Conservation (phyloP, 805 yeast species). For the Barnettozyma californica region DNA sequence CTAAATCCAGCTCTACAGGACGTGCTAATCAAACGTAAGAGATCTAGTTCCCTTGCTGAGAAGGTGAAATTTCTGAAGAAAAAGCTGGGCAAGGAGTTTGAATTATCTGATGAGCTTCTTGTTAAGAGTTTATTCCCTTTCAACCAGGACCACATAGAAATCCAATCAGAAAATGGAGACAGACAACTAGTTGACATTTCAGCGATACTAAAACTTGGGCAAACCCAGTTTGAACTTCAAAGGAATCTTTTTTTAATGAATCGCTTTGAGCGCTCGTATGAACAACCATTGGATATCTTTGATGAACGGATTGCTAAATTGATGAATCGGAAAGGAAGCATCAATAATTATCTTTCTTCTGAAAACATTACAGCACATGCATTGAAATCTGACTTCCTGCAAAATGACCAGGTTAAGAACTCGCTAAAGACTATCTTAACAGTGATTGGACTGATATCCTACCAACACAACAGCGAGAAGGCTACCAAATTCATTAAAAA, state of each 20-base stretch:
- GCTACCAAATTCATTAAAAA: conserved; percentile 19
- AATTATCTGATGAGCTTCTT: conserved; percentile 14
- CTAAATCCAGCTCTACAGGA: neutral
- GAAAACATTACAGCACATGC: neutral
- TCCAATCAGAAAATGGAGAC: neutral
- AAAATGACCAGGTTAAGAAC: neutral
- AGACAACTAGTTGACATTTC: neutral
- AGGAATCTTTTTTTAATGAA: conserved; percentile 9
- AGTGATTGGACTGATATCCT: conserved; percentile 23
- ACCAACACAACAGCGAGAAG: conserved; percentile 14
- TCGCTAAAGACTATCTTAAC: conserved; percentile 14
- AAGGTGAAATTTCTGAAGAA: conserved; percentile 2
- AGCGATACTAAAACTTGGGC: conserved; percentile 10
- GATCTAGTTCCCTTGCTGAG: neutral
- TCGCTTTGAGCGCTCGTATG: conserved; percentile 3
- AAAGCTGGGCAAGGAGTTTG: neutral
- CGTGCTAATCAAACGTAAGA: neutral
- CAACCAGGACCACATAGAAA: conserved; percentile 5
- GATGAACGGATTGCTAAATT: conserved; percentile 1
- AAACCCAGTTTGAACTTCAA: conserved; percentile 9
- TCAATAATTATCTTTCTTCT: neutral
- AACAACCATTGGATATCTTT: neutral
- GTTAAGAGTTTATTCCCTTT: conserved; percentile 8
- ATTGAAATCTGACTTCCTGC: neutral
- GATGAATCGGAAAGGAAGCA: neutral